Evolutionary conservation across 2,329 filamentous ascomycete genomes (phyloP).

Genomic region (Sporothrix brunneoviolacea): DNA sequence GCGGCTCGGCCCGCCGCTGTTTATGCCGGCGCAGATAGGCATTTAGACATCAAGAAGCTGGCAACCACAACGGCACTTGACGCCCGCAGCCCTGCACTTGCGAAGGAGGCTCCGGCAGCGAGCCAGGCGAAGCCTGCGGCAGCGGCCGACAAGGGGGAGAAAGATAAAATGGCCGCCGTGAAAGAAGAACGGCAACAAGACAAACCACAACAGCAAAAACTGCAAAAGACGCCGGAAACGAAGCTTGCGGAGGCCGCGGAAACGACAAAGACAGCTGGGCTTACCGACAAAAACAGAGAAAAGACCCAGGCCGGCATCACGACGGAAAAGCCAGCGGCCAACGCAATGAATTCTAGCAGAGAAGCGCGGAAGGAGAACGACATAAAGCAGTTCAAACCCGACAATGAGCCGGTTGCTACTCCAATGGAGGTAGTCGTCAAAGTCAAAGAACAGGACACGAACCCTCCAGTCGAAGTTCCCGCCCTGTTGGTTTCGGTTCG

Average conservation of each 20-base stretch:
- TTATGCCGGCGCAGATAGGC: background rate
- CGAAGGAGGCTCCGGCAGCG: background rate
- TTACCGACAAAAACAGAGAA: background rate
- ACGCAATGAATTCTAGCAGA: background rate
- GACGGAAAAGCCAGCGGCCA: background rate
- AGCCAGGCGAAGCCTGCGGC: background rate
- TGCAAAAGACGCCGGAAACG: background rate
- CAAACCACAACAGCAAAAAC: background rate
- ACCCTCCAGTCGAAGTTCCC: background rate
- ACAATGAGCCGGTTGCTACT: background rate
- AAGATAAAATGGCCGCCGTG: background rate
- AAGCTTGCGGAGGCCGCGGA: background rate
- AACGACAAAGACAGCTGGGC: background rate
- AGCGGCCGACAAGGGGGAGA: background rate
- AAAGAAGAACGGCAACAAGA: background rate
- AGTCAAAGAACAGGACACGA: background rate
- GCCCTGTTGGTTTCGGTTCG: slow-evolving; percentile 15
- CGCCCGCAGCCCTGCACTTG: background rate
- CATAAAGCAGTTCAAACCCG: background rate
- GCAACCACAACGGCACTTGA: background rate
- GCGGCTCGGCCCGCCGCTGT: background rate
- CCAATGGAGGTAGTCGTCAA: background rate
- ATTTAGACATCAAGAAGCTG: slow-evolving; percentile 7
- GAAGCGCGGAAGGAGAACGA: background rate
- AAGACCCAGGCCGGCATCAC: background rate